These are phyloP conservation scores for Magnaporthiopsis incrustans DNA, from an alignment of 2,329 filamentous ascomycete species.

Conservation along the genomic window DNA sequence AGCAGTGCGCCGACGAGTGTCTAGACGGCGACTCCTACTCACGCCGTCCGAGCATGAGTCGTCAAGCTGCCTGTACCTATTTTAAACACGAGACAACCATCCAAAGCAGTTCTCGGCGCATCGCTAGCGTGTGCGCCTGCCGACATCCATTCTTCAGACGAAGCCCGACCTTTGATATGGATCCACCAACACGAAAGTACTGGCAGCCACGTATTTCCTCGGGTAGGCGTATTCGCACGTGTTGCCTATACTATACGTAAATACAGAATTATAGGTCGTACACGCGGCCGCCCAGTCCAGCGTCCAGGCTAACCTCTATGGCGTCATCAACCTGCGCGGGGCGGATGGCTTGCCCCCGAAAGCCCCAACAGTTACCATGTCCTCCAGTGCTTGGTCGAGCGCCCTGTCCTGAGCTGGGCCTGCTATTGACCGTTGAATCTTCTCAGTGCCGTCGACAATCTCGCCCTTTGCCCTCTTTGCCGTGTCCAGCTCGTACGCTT, in stretches of 20 bases:
- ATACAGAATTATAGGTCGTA: not conserved
- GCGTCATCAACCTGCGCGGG: too few relatives aligned
- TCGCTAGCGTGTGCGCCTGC: not conserved
- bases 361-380: not conserved
- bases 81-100: not conserved
- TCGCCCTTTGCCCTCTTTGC: slow-evolving; percentile 42
- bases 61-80: not conserved
- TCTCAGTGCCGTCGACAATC: slow-evolving; percentile 50
- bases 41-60: not conserved
- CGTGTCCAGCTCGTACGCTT: slow-evolving; percentile 45
- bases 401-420: slow-evolving; percentile 11
- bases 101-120: not conserved
- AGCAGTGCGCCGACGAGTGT: not conserved
- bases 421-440: slow-evolving; percentile 33
- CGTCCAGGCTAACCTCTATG: not conserved
- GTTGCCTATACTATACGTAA: not conserved
- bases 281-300: not conserved
- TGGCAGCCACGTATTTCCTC: too few relatives aligned
- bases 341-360: not conserved
- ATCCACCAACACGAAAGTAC: too few relatives aligned
- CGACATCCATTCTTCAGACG: not conserved
- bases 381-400: not conserved
- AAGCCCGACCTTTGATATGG: too few relatives aligned
- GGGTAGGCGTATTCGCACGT: not conserved
- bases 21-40: not conserved